Percentiles rank a stretch among this genome's conserved stretches.
Evolutionary conservation across 192 early-diverging fungal genomes (phyloP).

Genomic region (Backusella macrospora): DNA sequence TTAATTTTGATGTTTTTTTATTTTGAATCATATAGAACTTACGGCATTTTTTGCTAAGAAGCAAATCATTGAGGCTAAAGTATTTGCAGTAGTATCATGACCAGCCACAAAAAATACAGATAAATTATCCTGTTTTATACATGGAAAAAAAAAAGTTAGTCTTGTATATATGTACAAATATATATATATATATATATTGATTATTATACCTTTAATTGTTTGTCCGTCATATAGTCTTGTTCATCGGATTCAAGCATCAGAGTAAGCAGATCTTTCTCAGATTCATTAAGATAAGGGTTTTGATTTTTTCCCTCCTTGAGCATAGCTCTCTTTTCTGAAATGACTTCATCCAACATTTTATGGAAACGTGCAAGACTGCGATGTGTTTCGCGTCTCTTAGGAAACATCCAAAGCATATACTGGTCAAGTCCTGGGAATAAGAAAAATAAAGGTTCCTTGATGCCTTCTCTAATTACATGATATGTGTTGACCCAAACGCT

Average conservation of each 20-base stretch:
- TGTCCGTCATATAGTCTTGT: not conserved
- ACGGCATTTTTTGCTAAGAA: conserved; percentile 49
- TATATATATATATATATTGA: not conserved
- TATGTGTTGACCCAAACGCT: conserved; percentile 49
- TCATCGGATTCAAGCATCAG: conserved; percentile 34
- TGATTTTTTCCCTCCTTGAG: not conserved
- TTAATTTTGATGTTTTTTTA: not conserved
- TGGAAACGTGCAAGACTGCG: conserved; percentile 9
- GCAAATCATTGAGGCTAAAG: conserved; percentile 50
- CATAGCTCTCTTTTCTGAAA: conserved; percentile 13
- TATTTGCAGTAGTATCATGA: conserved; percentile 60
- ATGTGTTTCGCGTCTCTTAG: conserved; percentile 19
- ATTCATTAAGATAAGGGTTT: conserved; percentile 7
- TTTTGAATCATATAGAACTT: conserved; percentile 48
- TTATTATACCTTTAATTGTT: conserved; percentile 2
- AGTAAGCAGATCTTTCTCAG: conserved; percentile 37
- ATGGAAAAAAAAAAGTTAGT: not conserved
- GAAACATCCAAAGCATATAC: conserved; percentile 13
- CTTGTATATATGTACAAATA: not conserved
- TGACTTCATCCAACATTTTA: conserved; percentile 11
- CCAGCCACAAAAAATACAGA: conserved; percentile 43
- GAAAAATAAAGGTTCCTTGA: conserved; percentile 52
- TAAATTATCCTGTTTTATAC: not conserved
- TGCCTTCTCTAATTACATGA: conserved; percentile 47
- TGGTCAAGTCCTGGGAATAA: conserved; percentile 59